Base-by-base conservation (phyloP, 305 asterid genomes). In the Galium porrigens region DNA sequence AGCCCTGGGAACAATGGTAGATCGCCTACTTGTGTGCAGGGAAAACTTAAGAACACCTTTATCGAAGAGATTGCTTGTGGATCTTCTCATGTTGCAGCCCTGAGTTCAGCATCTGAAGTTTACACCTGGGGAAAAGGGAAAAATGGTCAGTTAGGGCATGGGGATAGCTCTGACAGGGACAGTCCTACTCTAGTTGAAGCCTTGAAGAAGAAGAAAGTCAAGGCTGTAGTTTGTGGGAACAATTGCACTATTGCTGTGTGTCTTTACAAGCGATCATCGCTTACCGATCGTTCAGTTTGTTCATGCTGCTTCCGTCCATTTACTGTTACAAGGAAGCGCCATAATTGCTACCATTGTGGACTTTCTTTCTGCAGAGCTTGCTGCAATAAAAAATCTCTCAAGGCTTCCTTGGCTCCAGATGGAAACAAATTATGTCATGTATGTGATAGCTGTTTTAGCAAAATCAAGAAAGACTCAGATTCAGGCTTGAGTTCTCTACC, bases 101-200 rank as follows among this genome's bases (percentile, higher is more conserved):
- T 84, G 70, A 80, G 80, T 67, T 83, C 88, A 53, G 73, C 77
- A 42, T 77, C 81, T 15, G 92, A 86, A 74, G 79, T 83, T 58
- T 86, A 77, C 79, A 84, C 89, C n/a, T 86, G 95, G 95, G 95
- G 95, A 51, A 83, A 72, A 68, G 92, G 92, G 34, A 70, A 68
- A 71, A 78, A 79, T 63, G 95, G 95, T 54, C 92, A 83, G 66
- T 75, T 85, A 76, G 95, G 92, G 51, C 95, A 86, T 73, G 92
- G 89, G 42, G 92, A 83, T 67, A 74, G 73, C 64, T 70, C 69
- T 33, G 77, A 85, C 61, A 72, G 82, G 66, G 59, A 70, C 58
- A 76, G 79, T 67, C 92, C 95, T 63, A 80, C 86, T 41, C 75
- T 71, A 30, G 85, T 86, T 52, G 83, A 83, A 73, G 79, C 83